Percentiles rank a stretch among this genome's conserved stretches.
phyloP scores from a whole-genome alignment of 2,329 filamentous ascomycete genomes.

The Raffaelea ambrosiae region DNA sequence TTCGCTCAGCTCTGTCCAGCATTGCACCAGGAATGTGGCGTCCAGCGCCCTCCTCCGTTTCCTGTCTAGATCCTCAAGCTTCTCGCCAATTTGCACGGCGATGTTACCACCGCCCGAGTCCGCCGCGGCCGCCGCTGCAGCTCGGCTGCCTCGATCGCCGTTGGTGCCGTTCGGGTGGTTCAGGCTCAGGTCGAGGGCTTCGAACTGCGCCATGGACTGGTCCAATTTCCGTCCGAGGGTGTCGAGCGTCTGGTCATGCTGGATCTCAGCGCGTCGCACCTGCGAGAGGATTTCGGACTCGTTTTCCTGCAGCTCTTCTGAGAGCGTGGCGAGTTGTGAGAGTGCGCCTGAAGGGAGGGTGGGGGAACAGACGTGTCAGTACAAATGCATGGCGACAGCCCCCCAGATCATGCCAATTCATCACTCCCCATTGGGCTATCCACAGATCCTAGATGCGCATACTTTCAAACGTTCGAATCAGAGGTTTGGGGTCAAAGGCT shows the following conservation, averaged over 20 bases:
- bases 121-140: conserved; percentile 6
- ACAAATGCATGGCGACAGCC: background rate
- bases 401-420: no score
- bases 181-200: conserved; percentile 76
- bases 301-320: conserved; percentile 77
- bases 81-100: conserved; percentile 90
- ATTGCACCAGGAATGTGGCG: conserved; percentile 90
- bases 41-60: conserved; percentile 86
- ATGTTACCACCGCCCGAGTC: conserved; percentile 65
- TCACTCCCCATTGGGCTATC: no score
- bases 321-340: conserved; percentile 59
- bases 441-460: conserved; percentile 8
- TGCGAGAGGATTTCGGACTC: conserved; percentile 88
- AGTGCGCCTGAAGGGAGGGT: conserved; percentile 42
- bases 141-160: conserved; percentile 36
- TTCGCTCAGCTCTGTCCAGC: conserved; percentile 93
- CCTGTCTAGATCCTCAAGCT: conserved; percentile 86
- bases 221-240: conserved; percentile 83
- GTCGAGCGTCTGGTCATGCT: conserved; percentile 86
- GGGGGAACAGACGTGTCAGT: conserved; percentile 19
- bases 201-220: conserved; percentile 85
- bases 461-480: conserved; percentile 92
- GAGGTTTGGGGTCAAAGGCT: conserved; percentile 86
- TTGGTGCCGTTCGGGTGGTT: conserved; percentile 47
- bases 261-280: conserved; percentile 81